phyloP scores from a whole-genome alignment of 768 basidiomycete species.

The Baorangia bicolor region DNA sequence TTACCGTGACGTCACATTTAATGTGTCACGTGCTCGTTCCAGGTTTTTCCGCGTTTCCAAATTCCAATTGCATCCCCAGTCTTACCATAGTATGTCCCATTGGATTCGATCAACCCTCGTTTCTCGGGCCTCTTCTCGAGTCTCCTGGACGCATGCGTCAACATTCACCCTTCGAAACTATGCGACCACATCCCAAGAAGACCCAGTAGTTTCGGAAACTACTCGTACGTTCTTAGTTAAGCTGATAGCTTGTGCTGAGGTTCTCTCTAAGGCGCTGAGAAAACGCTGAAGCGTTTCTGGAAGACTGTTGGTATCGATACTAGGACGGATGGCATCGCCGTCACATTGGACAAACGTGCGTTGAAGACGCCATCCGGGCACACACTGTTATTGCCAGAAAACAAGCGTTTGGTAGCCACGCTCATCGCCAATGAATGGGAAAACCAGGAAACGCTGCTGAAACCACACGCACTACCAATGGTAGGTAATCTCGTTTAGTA shows the following conservation, averaged over 20 bases:
- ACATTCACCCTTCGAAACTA: slow-evolving; percentile 10
- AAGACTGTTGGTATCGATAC: slow-evolving; percentile 79
- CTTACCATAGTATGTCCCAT: slow-evolving; percentile 3
- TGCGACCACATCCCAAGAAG: slow-evolving; percentile 33
- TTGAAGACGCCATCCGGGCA: slow-evolving; percentile 90
- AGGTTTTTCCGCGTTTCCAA: slow-evolving; percentile 3
- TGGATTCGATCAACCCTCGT: slow-evolving; percentile 2
- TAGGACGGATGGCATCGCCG: slow-evolving; percentile 48
- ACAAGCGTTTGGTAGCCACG: slow-evolving; percentile 72
- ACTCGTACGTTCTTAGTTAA: slow-evolving; percentile 48
- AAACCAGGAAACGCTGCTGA: slow-evolving; percentile 79
- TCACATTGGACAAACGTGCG: slow-evolving; percentile 80
- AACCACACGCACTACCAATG: slow-evolving; percentile 89
- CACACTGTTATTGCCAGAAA: slow-evolving; percentile 63
- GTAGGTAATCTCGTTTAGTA: slow-evolving; percentile 42
- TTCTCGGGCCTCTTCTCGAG: background rate
- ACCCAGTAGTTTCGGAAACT: slow-evolving; percentile 54
- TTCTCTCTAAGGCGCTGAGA: slow-evolving; percentile 68
- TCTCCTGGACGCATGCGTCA: background rate
- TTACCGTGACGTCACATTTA: slow-evolving; percentile 22
- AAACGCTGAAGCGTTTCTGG: slow-evolving; percentile 90
- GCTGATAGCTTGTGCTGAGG: background rate
- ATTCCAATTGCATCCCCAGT: background rate
- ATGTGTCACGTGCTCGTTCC: slow-evolving; percentile 23
- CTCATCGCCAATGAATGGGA: slow-evolving; percentile 98